Evolutionary conservation across 2,329 filamentous ascomycete species (phyloP), one percentile per base, ranked within the genome.

Genomic region (Fusarium sp.): DNA sequence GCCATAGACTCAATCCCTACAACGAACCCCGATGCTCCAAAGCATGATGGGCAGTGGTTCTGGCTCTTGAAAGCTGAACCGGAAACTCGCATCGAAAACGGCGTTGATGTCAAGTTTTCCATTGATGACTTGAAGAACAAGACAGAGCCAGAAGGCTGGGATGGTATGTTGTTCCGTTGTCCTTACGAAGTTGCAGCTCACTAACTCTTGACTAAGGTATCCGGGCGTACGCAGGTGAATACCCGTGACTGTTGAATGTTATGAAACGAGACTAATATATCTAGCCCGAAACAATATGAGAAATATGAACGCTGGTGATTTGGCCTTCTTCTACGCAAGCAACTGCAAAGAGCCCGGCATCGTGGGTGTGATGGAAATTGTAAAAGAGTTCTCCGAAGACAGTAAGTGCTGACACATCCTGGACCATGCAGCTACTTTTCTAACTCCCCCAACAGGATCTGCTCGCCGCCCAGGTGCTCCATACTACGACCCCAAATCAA

Each of bases 241-340:
- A 5, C 0, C 0, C 2, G 5, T 4, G 8, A 4, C 5, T 1
- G 2, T 2, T 6, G 1, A 11, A n/a, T 13, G 1, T 4, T 0
- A 0, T 15, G 7, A 2, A 1, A 2, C 7, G 3, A 1, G 1
- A 48, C 60, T 74, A 15, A 72, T 50, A 4, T 30, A 1, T 4
- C 0, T 4, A 78, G 95, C 95, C 8, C 88, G 93, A 25, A 98
- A 97, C 75, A 93, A 97, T 76, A 90, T 99, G 81, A 88, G 92
- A 30, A 87, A 89, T 10, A 99, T 99, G 96, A 94, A 92, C 73
- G 89, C 90, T 56, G 94, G 94, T 50, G 96, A 99, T 75, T 84
- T 94, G 32, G 94, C 94, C 25, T 98, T 99, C 81, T 98, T 99
- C 82, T 98, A 98, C 77, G 95, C 97, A 79, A 97, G 92, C 46